A percentile compares a stretch with the other conserved stretches of the same genome.
These are phyloP conservation scores for Boletus mariae DNA, from an alignment of 1,284 basidiomycete genomes.

Conservation along the genomic window DNA sequence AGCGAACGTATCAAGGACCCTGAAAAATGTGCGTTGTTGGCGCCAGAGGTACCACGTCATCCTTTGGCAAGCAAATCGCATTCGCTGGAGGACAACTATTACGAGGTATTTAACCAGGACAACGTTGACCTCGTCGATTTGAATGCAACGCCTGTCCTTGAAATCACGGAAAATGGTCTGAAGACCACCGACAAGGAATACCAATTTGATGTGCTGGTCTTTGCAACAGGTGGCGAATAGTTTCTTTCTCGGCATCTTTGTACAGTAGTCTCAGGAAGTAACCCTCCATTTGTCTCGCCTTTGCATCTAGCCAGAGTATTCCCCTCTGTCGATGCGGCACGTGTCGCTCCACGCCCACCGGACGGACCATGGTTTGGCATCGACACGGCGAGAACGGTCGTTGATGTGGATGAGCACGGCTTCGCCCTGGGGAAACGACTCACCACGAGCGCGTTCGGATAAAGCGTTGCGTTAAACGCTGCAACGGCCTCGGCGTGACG, in stretches of 20 bases:
- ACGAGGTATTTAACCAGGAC: slow-evolving; percentile 14
- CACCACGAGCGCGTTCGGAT: no score
- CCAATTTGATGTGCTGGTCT: slow-evolving; percentile 8
- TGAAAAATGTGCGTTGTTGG: slow-evolving; percentile 12
- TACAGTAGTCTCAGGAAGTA: no score
- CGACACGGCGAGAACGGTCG: no score
- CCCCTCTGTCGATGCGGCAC: no score
- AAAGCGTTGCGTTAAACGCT: no score
- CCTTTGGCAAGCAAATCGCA: slow-evolving; percentile 6
- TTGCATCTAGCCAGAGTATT: no score
- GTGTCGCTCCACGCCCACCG: no score
- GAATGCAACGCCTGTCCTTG: slow-evolving; percentile 7
- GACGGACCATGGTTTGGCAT: no score
- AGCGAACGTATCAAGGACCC: slow-evolving; percentile 12
- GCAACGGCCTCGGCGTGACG: no score
- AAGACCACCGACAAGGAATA: slow-evolving; percentile 7
- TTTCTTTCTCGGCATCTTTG: background rate
- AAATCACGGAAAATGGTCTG: slow-evolving; percentile 10
- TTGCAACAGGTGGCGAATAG: slow-evolving; percentile 4
- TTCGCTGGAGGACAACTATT: slow-evolving; percentile 10
- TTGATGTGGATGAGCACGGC: no score
- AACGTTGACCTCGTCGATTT: slow-evolving; percentile 18
- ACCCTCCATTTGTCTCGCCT: no score
- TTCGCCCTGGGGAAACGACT: no score
- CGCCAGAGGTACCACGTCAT: slow-evolving; percentile 8